Evolutionary conservation across 208 protist species (phyloP), one percentile per base, ranked within the genome.

Genomic region (Wallacemonas collosoma): DNA sequence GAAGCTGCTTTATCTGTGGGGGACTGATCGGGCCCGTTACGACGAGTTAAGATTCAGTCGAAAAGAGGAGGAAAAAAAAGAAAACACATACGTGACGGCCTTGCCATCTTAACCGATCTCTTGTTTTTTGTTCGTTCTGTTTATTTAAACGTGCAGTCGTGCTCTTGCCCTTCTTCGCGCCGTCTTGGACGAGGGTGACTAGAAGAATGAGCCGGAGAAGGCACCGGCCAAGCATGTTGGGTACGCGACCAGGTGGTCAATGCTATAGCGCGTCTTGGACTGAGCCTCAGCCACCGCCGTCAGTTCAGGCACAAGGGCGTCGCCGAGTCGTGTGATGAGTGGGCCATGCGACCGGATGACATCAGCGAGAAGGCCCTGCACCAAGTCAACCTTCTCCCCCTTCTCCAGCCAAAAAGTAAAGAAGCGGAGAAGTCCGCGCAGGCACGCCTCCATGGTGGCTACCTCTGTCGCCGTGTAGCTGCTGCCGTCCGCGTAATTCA

Each of bases 281-380:
- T 95, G 87, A 68, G 76, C 67, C 77, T 87, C 75, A 35, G 88
- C 78, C 14, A 95, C 47, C 40, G 80, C 83, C 70, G 82, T 73
- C 66, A 93, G 62, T 15, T 82, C 73, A 8, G 63, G 68, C 17
- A 83, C 69, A 2, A 89, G 63, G 15, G 75, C 77, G 1, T 84
- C 81, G 1, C 87, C 83, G 41, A 89, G 85, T 14, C 77, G 81
- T 15, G 86, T 90, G 35, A 93, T 79, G 57, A 95, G 68, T 48
- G 81, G 54, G 6, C 82, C 85, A 65, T 95, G 85, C 11, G 86
- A 87, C 51, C 85, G 82, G 35, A 93, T 68, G 12, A 83, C 69
- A 66, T 92, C 80, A 41, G 88, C 80, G n/a, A 95, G 67, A 57
- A 95, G 78, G 26, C 89, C 91, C 68, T 96, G 91, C 26, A 93